These are phyloP conservation scores for Coelastrella sp. DNA, from an alignment of 139 green algal species.

Conservation along the genomic window DNA sequence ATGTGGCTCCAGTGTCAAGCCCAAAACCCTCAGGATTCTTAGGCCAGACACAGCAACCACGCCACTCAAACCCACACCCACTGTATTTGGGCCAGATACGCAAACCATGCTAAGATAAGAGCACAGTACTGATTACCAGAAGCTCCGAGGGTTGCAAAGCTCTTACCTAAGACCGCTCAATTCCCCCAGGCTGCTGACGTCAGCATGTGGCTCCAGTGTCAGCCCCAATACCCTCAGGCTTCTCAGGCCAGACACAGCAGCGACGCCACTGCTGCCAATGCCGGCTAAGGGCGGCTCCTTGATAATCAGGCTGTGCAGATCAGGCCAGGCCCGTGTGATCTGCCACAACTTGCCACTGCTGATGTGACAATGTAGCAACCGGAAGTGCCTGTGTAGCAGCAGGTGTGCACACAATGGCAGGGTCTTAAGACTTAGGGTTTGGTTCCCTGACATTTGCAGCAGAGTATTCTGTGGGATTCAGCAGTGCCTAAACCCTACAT, in stretches of 20 bases:
- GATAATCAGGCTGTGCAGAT: constrained; percentile 24
- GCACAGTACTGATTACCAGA: neutral
- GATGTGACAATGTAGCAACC: neutral
- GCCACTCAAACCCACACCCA: neutral
- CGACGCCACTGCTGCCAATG: constrained; percentile 8
- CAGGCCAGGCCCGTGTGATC: neutral
- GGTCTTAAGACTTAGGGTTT: too few species aligned
- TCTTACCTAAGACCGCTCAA: neutral
- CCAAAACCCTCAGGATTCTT: neutral
- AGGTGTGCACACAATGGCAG: too few species aligned
- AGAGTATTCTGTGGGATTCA: too few species aligned
- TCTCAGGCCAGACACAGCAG: constrained; percentile 7
- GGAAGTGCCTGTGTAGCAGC: neutral
- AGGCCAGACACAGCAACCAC: constrained; percentile 21
- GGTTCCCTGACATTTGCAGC: too few species aligned
- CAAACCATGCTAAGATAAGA: too few species aligned
- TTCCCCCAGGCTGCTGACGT: constrained; percentile 28
- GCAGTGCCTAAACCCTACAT: too few species aligned
- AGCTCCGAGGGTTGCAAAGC: neutral
- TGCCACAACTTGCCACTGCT: neutral
- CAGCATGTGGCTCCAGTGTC: constrained; percentile 1
- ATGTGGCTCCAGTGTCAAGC: neutral
- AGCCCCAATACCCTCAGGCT: constrained; percentile 25
- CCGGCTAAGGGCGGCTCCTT: constrained; percentile 12
- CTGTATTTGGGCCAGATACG: too few species aligned